phyloP scores from a whole-genome alignment of 2,329 filamentous ascomycete species.

The Karstenula rhodostoma region DNA sequence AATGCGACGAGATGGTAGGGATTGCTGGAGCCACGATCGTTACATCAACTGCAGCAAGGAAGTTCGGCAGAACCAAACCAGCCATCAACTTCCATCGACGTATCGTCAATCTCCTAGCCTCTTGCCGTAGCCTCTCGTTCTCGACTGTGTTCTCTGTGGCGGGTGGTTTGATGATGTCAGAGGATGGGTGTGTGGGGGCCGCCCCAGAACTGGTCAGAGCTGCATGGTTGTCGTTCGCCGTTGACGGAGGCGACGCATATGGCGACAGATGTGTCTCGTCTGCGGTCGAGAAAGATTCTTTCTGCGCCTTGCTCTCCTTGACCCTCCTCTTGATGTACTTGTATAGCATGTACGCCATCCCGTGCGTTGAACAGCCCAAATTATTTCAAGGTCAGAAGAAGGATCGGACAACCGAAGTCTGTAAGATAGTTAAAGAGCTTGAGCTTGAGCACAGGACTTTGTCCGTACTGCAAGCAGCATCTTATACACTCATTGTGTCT shows the following conservation, averaged over 20 bases:
- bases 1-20: constrained; percentile 70
- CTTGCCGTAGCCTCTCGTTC: constrained; percentile 14
- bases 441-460: neutral
- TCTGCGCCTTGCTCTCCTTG: constrained; percentile 30
- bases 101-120: constrained; percentile 28
- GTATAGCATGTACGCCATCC: constrained; percentile 39
- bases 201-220: neutral
- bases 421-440: neutral
- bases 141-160: constrained; percentile 23
- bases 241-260: constrained; percentile 20
- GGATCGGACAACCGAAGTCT: neutral
- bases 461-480: constrained; percentile 8
- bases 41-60: constrained; percentile 68
- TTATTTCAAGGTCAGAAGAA: neutral
- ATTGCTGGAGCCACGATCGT: constrained; percentile 70
- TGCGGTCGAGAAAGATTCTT: constrained; percentile 26
- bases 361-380: neutral
- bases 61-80: constrained; percentile 67
- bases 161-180: neutral
- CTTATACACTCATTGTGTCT: constrained; percentile 10
- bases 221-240: neutral
- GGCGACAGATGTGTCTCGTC: constrained; percentile 36
- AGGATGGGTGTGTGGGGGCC: neutral
- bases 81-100: constrained; percentile 68
- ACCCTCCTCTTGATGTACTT: constrained; percentile 36